phyloP scores from a whole-genome alignment of 75 land plant species.

The Pinus taeda region DNA sequence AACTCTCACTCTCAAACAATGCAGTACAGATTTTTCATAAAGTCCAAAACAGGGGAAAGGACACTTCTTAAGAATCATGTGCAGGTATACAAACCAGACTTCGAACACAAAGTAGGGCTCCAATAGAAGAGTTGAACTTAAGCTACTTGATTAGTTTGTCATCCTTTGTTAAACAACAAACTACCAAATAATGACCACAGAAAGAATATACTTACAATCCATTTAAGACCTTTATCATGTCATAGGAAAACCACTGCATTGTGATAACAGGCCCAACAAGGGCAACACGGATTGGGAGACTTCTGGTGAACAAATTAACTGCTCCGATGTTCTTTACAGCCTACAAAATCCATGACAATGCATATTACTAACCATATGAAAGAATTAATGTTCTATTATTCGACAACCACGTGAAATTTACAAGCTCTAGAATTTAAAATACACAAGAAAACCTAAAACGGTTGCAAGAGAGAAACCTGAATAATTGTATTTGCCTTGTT shows the following conservation, averaged over 20 bases:
- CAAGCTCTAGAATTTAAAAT: background rate
- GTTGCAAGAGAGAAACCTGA: constrained; percentile 40
- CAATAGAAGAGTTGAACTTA: too few relatives aligned
- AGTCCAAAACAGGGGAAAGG: too few relatives aligned
- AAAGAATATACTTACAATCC: constrained; percentile 80
- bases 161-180: background rate
- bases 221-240: constrained; percentile 69
- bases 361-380: background rate
- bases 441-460: background rate
- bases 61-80: too few relatives aligned
- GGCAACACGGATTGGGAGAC: constrained; percentile 80
- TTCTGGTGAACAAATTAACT: constrained; percentile 76
- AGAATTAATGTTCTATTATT: background rate
- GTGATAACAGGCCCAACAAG: constrained; percentile 89
- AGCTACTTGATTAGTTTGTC: too few relatives aligned
- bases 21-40: too few relatives aligned
- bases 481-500: constrained; percentile 46
- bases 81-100: too few relatives aligned
- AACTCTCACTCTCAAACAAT: too few relatives aligned
- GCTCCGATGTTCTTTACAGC: constrained; percentile 83
- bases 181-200: background rate
- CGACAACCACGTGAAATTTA: background rate
- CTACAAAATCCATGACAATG: constrained; percentile 29
- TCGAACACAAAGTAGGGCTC: too few relatives aligned
- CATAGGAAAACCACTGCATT: constrained; percentile 91